Base-by-base conservation (phyloP, 352 stramenopile genomes). In the Pythium rishiriense region DNA sequence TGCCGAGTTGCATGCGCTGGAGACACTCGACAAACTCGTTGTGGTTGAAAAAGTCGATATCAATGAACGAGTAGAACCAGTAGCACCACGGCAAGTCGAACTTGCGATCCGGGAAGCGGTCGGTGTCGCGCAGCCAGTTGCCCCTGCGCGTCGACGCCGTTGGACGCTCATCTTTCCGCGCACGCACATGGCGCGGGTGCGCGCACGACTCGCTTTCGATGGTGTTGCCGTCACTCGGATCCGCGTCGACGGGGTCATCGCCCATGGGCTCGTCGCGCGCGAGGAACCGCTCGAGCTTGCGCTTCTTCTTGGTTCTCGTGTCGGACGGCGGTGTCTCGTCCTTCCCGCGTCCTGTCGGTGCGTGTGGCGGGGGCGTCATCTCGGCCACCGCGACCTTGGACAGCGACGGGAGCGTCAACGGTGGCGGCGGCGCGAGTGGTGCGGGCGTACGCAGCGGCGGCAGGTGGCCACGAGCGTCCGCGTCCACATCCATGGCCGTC, bases 1-100 rank as follows among this genome's bases (percentile, higher is more conserved):
- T 85, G 12, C 62, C 79, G 2, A 91, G 79, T 6, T 78, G 76
- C 76, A 92, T 90, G 37, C 68, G 71, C 25, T 74, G 59, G 4
- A 94, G 70, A 66, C 83, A 93, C 24, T 90, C 75, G 12, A 88
- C 52, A 48, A 94, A 93, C 69, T 93, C 83, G 28, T 90, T 90
- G 49, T 91, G 75, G n/a, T 21, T 28, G 62, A 93, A 91, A 61
- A 89, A 94, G 22, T 86, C 80, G 12, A 68, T 62, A 68, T 92
- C 81, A 26, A 81, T 54, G 51, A 72, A 85, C 50, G 78, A 84
- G 47, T 87, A 83, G 58, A 92, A 90, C 81, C 83, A 92, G 49
- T 89, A 74, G 41, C 33, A 75, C 79, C 78, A 88, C 22, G 83
- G 83, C n/a, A 92, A 63, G 28, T 80, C 60, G 33, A 87, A 88